phyloP scores from a whole-genome alignment of 2,329 filamentous ascomycete species.

The Claviceps digitariae region DNA sequence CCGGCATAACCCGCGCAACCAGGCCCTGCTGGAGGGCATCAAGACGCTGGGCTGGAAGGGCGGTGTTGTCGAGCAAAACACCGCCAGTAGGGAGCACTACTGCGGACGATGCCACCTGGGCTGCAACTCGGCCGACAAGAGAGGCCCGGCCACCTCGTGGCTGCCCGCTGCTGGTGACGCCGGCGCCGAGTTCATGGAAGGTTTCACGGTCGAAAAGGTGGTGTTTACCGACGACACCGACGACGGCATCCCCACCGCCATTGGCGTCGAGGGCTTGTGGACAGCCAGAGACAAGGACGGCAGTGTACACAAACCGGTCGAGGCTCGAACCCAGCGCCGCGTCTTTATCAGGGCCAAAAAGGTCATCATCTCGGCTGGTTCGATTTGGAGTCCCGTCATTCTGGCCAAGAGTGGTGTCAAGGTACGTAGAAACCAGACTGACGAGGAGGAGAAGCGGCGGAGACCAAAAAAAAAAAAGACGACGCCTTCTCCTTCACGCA shows the following conservation, averaged over 20 bases:
- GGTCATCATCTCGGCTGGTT: slow-evolving; percentile 66
- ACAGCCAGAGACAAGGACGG: slow-evolving; percentile 53
- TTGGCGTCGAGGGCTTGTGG: slow-evolving; percentile 65
- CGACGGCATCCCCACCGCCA: slow-evolving; percentile 34
- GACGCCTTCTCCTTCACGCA: too few relatives aligned
- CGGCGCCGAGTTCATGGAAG: slow-evolving; percentile 74
- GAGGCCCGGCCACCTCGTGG: slow-evolving; percentile 64
- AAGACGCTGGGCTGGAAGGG: slow-evolving; percentile 59
- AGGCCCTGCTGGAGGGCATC: slow-evolving; percentile 59
- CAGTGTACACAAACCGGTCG: slow-evolving; percentile 35
- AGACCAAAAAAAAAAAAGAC: too few relatives aligned
- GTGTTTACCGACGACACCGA: slow-evolving; percentile 44
- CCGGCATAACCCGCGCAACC: slow-evolving; percentile 60
- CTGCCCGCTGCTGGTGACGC: slow-evolving; percentile 65
- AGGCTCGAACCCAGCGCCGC: slow-evolving; percentile 38
- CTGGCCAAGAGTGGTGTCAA: slow-evolving; percentile 65
- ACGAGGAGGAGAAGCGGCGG: too few relatives aligned
- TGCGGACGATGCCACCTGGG: slow-evolving; percentile 54
- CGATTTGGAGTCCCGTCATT: slow-evolving; percentile 63
- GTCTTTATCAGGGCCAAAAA: slow-evolving; percentile 66
- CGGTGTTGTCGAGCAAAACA: slow-evolving; percentile 65
- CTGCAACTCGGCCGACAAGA: slow-evolving; percentile 57
- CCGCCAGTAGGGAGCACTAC: slow-evolving; percentile 56
- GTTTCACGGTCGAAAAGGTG: slow-evolving; percentile 58
- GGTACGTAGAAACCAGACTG: slow-evolving; percentile 21